Evolutionary conservation across 371 early-diverging fungal genomes (phyloP), one percentile per base, ranked within the genome.

Genomic region (Lichtheimia ornata): DNA sequence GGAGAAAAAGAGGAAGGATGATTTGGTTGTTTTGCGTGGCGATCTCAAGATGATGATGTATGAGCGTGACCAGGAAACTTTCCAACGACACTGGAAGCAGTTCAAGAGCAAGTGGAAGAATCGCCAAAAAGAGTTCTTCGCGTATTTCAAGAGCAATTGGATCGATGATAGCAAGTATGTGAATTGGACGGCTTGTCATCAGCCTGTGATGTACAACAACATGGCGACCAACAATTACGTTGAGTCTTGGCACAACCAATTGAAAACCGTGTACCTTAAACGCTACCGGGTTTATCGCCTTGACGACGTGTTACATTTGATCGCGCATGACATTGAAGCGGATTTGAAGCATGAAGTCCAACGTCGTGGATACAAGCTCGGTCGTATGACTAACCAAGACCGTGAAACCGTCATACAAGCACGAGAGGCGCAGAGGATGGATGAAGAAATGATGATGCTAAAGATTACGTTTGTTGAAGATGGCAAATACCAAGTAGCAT

Each of bases 161-260:
- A 12, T 56, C 2, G 44, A 43, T n/a, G n/a, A n/a, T 45, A 27
- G 45, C 15, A 18, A 27, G 4, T 43, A 20, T 25, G 22, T 14
- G 14, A 24, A 30, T 15, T 58, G 58, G 50, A 18, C 50, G 15
- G 4, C 45, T 28, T 45, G 50, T 15, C 45, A 13, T 25, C 58
- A 58, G 28, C 58, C 58, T 13, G 27, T 45, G 18, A 47, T 45
- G 9, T 58, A 18, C 28, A 58, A n/a, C 58, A 58, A 58, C 42
- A 55, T 55, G 41, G n/a, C 12, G 58, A 64, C 17, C n/a, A 35
- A n/a, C 43, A 44, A n/a, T n/a, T n/a, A n/a, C n/a, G n/a, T n/a
- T n/a, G n/a, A n/a, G n/a, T n/a, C n/a, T n/a, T n/a, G n/a, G 56
- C 56, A 56, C 35, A 56, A 56, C 44, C 43, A 5, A 27, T 25